Evolutionary conservation across 371 early-diverging fungal genomes (phyloP), one percentile per base, ranked within the genome.

Genomic region (Coemansia sp.): DNA sequence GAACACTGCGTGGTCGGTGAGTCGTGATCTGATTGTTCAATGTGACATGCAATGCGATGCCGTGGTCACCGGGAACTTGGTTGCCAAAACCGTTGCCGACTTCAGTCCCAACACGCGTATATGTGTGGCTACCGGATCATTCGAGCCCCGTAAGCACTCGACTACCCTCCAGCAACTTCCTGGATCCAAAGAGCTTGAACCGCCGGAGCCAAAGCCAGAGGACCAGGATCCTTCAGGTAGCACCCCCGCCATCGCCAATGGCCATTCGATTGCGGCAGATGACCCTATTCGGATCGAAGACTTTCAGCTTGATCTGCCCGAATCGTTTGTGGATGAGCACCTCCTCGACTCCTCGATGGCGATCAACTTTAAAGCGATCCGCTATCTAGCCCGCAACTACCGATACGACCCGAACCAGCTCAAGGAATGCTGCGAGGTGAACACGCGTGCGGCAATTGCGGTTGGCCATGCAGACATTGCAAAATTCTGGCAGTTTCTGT

Each of bases 311-410:
- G 38, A 72, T 10, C 38, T 71, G 24, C 75, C 75, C 34, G 47
- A 52, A 11, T 54, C 78, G 12, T 77, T 48, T 49, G 62, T 72
- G 24, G 77, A 77, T 34, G 78, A 79, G 59, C 77, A 77, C 14
- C 32, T 58, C 6, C 61, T 77, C 1, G 67, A 72, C 11, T 14
- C 44, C 12, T 57, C 60, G 5, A 44, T 67, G 11, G 33, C 58
- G 9, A 47, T 54, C 5, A 57, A 64, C 24, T 42, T 60, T 5
- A 36, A 55, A 4, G 55, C 64, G 4, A 64, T 77, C 8, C 53
- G 63, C 18, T 50, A 58, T 11, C 66, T 72, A 14, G 79, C 78
- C 4, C 47, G 33, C 4, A 50, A 38, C 55, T 78, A 77, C 66
- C 69, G 62, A 24, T 78, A 64, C 55, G 74, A 78, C 49, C 62